A percentile compares a stretch with the other conserved stretches of the same genome.
Conservation (phyloP, 106 monocot genomes). For the Iris macrosiphon region DNA sequence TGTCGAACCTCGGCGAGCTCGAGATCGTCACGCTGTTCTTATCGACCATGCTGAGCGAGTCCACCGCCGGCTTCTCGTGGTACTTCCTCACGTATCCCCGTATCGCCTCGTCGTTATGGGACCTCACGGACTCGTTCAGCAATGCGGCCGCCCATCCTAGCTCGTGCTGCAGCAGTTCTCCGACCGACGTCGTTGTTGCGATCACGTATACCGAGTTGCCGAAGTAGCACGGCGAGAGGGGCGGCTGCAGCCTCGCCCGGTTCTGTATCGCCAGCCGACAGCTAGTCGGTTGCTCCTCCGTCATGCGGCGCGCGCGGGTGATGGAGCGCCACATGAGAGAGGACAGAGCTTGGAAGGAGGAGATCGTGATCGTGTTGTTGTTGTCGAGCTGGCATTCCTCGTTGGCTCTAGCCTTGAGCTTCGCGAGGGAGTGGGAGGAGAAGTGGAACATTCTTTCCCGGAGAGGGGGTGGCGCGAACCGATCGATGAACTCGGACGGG, state of each 20-base stretch:
- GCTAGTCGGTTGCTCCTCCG: slow-evolving; percentile 11
- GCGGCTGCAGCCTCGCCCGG: slow-evolving; percentile 41
- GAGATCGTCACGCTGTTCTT: slow-evolving; percentile 10
- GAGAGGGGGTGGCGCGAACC: slow-evolving; percentile 18
- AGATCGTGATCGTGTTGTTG: slow-evolving; percentile 4
- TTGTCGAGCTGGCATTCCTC: slow-evolving; percentile 1
- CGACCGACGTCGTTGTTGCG: slow-evolving; percentile 15
- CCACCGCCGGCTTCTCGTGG: slow-evolving; percentile 11
- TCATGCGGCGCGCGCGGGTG: slow-evolving; percentile 29
- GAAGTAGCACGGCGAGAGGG: slow-evolving; percentile 40
- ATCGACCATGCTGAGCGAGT: neutral
- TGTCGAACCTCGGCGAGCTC: slow-evolving; percentile 51
- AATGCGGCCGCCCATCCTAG: slow-evolving; percentile 46
- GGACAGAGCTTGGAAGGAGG: slow-evolving; percentile 41
- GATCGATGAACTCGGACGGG: slow-evolving; percentile 22
- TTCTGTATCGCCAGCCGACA: slow-evolving; percentile 32
- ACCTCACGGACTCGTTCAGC: slow-evolving; percentile 21
- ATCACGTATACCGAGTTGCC: slow-evolving; percentile 45
- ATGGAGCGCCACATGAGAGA: slow-evolving; percentile 52
- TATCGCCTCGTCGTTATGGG: slow-evolving; percentile 13
- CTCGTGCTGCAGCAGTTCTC: slow-evolving; percentile 31
- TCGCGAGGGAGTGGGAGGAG: slow-evolving; percentile 26
- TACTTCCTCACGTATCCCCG: neutral
- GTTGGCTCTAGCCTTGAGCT: slow-evolving; percentile 50
- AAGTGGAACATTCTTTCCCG: slow-evolving; percentile 56